Evolutionary conservation across 2,329 filamentous ascomycete species (phyloP), one percentile per base, ranked within the genome.

Genomic region (Diaporthe citrichinensis): DNA sequence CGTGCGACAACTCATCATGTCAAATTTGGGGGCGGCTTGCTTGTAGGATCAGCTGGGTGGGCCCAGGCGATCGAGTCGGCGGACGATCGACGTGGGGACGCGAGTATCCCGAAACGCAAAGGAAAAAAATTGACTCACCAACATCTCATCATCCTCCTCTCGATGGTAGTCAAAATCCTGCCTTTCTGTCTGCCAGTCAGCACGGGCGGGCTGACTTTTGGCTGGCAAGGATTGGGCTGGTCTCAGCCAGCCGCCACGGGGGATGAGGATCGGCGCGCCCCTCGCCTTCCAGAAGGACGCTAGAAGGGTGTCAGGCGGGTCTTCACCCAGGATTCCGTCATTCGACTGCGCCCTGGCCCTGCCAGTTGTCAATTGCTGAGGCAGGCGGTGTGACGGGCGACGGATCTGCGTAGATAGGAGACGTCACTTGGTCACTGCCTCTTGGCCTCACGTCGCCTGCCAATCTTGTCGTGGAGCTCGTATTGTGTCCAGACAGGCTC

Each of bases 271-370:
- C 65, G n/a, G 44, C 65, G 28, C n/a, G 46, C 49, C 12, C 31
- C 51, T 28, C 65, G n/a, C 44, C 49, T 53, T 49, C 65, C n/a
- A 68, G 65, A 68, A 68, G 34, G 6, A 46, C 65, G 65, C 65
- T 68, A 68, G 65, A 55, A 55, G 53, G 28, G n/a, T 68, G 14
- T 36, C 34, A 68, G 31, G 44, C 15, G 15, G 25, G 49, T 49
- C 25, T 34, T 36, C 7, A 25, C 39, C 34, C 23, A 14, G n/a
- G n/a, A 9, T 46, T 20, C 61, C 61, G 61, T 49, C 61, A 67
- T 36, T 49, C 25, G 44, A 14, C 57, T 61, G 58, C 7, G 58
- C 58, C 58, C 23, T 41, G 34, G 25, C 36, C 36, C 36, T 39
- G 65, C 46, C 46, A 49, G 61, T 53, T 68, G 62, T 68, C 31